These are phyloP conservation scores for Yarrowia divulgata DNA, from an alignment of 805 yeast genomes.

Conservation along the genomic window DNA sequence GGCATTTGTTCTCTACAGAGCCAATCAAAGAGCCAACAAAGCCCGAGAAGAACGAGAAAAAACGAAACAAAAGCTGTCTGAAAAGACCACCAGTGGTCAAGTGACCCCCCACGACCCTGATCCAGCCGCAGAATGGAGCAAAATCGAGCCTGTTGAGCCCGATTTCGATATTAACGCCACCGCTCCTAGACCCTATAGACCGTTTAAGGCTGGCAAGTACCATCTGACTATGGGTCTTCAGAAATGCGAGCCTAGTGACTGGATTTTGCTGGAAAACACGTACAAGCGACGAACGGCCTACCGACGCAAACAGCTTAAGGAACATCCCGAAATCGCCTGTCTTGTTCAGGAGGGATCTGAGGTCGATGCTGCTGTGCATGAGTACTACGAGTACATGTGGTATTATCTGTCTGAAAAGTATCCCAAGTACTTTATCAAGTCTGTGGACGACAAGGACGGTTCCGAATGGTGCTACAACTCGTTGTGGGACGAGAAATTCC, in stretches of 20 bases:
- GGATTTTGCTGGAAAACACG: conserved; percentile 68
- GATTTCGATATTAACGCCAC: background rate
- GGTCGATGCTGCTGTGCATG: conserved; percentile 55
- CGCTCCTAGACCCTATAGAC: conserved; percentile 51
- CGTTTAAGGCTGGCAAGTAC: conserved; percentile 69
- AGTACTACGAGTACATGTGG: conserved; percentile 57
- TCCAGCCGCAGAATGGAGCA: background rate
- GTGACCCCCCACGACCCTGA: background rate
- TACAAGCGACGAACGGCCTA: conserved; percentile 57
- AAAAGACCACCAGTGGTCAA: background rate
- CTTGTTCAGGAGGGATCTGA: conserved; percentile 48
- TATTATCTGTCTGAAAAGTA: conserved; percentile 57
- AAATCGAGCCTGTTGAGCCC: background rate
- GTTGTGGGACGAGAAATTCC: conserved; percentile 51
- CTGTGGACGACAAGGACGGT: conserved; percentile 43
- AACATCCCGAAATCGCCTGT: conserved; percentile 48
- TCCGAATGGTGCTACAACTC: conserved; percentile 49
- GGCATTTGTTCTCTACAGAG: conserved; percentile 13
- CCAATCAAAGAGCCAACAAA: conserved; percentile 15
- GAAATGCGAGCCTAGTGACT: conserved; percentile 58
- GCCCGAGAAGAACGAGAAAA: conserved; percentile 3
- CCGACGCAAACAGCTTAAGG: conserved; percentile 51
- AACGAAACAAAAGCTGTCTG: too few species aligned
- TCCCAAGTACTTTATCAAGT: conserved; percentile 58
- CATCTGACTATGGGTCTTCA: conserved; percentile 69